A percentile compares a stretch with the other conserved stretches of the same genome.
phyloP scores from a whole-genome alignment of 768 basidiomycete species.

The Phlebiopsis gigantea region DNA sequence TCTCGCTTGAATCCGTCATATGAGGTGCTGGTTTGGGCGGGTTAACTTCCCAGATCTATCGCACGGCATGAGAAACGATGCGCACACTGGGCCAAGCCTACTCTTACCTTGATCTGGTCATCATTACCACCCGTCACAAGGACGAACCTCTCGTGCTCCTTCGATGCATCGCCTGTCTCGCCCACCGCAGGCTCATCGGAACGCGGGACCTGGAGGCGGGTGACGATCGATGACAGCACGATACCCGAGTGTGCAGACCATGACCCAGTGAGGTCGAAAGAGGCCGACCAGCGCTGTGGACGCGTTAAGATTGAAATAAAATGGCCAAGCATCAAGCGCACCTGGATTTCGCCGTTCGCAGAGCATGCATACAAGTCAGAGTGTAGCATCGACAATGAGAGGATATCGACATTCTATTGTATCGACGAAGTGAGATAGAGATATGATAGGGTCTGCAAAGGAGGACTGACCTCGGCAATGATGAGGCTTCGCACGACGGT shows the following conservation, averaged over 20 bases:
- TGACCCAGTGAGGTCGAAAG: constrained; percentile 79
- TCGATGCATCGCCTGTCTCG: neutral
- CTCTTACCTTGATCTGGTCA: constrained; percentile 68
- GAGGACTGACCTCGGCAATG: constrained; percentile 61
- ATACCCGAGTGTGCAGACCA: constrained; percentile 83
- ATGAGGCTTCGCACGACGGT: constrained; percentile 84
- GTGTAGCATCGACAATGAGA: constrained; percentile 71
- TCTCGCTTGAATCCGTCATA: neutral
- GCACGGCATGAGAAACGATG: neutral
- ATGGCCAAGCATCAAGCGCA: constrained; percentile 22
- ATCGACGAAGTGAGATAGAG: constrained; percentile 4
- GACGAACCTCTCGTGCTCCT: constrained; percentile 26
- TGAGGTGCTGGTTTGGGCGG: constrained; percentile 15
- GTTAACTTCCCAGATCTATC: constrained; percentile 37
- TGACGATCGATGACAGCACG: constrained; percentile 72
- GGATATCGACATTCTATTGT: constrained; percentile 66
- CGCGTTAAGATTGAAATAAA: neutral
- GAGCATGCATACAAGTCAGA: constrained; percentile 45
- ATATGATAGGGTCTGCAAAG: neutral
- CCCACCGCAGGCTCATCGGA: neutral
- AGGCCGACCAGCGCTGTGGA: constrained; percentile 69
- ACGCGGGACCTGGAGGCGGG: constrained; percentile 19
- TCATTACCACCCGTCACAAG: constrained; percentile 84
- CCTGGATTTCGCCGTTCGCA: constrained; percentile 63
- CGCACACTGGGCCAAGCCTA: constrained; percentile 1